Base-by-base conservation (phyloP, 1,139 yeast genomes). In the Geotrichum fermentans region DNA sequence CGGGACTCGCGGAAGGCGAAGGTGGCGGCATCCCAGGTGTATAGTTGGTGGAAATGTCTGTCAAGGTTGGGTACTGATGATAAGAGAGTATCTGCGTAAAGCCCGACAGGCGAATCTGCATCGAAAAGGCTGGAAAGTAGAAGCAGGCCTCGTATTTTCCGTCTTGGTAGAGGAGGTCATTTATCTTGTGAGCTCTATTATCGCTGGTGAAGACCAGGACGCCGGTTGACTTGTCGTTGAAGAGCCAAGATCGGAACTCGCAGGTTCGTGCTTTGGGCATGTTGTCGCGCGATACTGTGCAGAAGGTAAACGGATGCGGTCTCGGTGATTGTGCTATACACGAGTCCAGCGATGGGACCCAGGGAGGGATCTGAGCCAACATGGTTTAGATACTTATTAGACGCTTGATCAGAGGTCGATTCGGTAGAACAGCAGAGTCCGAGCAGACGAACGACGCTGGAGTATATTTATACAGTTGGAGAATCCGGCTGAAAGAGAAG, bases 71-170 rank as follows among this genome's bases (percentile, higher is more conserved):
- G 14, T 32, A 42, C 26, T 41, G 36, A 20, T 40, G 44, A 0
- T 46, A 36, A 2, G 52, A 33, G 28, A 73, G 58, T 36, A 78
- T 60, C 50, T 77, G 69, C 1, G 86, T 86, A 40, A 71, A 66
- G 8, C 95, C 95, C 48, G 81, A 74, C 55, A 87, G 72, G 58
- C 96, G 71, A 62, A 82, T 82, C 67, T 86, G 95, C 61, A 77
- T 82, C 61, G 75, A 75, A 26, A 76, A 65, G 33, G 70, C 71
- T 10, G 73, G 75, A 60, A 85, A 83, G 70, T 84, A 83, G 62
- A 84, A 85, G 51, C 87, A 85, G 1, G 89, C 86, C 67, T 86
- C 95, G 61, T 79, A 82, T 49, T 72, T 68, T 39, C 56, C 58
- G 55, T 80, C 79, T 58, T 77, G 76, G 22, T 61, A 56, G 14